phyloP scores from a whole-genome alignment of 352 stramenopile species.

The Phytophthora litchii region DNA sequence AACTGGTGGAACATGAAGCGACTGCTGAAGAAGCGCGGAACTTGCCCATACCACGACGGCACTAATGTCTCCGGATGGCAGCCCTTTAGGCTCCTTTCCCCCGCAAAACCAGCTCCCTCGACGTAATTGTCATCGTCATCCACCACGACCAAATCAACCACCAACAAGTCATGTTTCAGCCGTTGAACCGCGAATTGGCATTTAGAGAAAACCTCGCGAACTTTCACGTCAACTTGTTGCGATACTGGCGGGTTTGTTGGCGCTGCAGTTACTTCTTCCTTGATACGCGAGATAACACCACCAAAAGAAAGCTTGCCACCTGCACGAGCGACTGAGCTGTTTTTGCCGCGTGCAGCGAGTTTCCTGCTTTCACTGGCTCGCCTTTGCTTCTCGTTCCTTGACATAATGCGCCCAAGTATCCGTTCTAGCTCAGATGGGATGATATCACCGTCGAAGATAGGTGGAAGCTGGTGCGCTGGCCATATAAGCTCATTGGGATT shows the following conservation, averaged over 20 bases:
- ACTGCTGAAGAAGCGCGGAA: conserved; percentile 82
- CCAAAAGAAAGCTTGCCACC: conserved; percentile 52
- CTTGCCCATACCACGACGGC: conserved; percentile 55
- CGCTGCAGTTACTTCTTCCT: conserved; percentile 42
- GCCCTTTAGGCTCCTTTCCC: conserved; percentile 6
- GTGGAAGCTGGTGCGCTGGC: conserved; percentile 61
- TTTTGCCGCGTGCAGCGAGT: conserved; percentile 42
- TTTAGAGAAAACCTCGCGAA: conserved; percentile 73
- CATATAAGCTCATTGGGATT: conserved; percentile 92
- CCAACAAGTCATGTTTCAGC: conserved; percentile 81
- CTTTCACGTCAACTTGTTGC: conserved; percentile 58
- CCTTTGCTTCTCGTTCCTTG: conserved; percentile 66
- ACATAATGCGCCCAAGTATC: conserved; percentile 67
- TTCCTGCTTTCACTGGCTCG: conserved; percentile 45
- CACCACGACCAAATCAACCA: conserved; percentile 62
- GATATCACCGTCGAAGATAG: conserved; percentile 86
- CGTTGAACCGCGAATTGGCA: conserved; percentile 64
- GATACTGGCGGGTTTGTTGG: conserved; percentile 1
- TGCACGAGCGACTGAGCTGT: conserved; percentile 37
- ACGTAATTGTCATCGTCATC: conserved; percentile 10
- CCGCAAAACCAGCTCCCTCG: conserved; percentile 8
- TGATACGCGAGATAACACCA: conserved; percentile 46
- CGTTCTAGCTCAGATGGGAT: conserved; percentile 78
- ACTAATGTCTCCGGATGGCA: conserved; percentile 51
- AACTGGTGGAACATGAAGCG: conserved; percentile 91